These are phyloP conservation scores for Ogataea kodamae DNA, from an alignment of 805 yeast genomes.

Conservation along the genomic window DNA sequence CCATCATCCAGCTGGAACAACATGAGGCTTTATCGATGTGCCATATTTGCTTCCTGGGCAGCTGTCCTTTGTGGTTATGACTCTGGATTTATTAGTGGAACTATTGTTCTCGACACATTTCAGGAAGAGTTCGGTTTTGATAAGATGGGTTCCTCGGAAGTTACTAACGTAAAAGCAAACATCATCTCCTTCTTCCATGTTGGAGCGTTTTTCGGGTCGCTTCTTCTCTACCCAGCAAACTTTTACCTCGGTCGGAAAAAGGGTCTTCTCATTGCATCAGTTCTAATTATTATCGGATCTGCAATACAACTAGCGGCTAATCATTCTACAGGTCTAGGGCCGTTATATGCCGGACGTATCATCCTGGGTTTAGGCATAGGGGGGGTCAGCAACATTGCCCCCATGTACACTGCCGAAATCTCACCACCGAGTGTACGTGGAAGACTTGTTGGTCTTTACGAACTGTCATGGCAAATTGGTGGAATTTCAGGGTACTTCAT, in stretches of 20 bases:
- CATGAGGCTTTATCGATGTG: slow-evolving; percentile 9
- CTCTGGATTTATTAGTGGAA: slow-evolving; percentile 13
- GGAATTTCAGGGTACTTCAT: slow-evolving; percentile 32
- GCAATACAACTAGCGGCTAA: slow-evolving; percentile 12
- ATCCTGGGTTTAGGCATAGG: slow-evolving; percentile 71
- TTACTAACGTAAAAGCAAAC: slow-evolving; percentile 10
- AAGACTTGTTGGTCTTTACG: slow-evolving; percentile 55
- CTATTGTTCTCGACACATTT: slow-evolving; percentile 9
- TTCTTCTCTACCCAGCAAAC: slow-evolving; percentile 9
- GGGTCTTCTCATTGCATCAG: slow-evolving; percentile 7
- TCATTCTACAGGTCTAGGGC: slow-evolving; percentile 14
- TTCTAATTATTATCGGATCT: slow-evolving; percentile 7
- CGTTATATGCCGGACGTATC: slow-evolving; percentile 47
- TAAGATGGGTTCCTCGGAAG: slow-evolving; percentile 1
- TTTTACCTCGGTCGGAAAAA: slow-evolving; percentile 6
- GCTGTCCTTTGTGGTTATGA: slow-evolving; percentile 12
- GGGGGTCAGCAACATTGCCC: slow-evolving; percentile 63
- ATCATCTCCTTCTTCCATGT: slow-evolving; percentile 13
- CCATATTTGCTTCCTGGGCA: slow-evolving; percentile 12
- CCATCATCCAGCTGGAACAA: too few species aligned
- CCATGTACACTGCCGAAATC: slow-evolving; percentile 66
- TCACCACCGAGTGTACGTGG: slow-evolving; percentile 62
- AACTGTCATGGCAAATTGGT: slow-evolving; percentile 39
- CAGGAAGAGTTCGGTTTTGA: slow-evolving; percentile 9
- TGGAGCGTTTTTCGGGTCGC: slow-evolving; percentile 12